phyloP scores from a whole-genome alignment of 2,329 filamentous ascomycete genomes.

The Waltergamsia citrina region DNA sequence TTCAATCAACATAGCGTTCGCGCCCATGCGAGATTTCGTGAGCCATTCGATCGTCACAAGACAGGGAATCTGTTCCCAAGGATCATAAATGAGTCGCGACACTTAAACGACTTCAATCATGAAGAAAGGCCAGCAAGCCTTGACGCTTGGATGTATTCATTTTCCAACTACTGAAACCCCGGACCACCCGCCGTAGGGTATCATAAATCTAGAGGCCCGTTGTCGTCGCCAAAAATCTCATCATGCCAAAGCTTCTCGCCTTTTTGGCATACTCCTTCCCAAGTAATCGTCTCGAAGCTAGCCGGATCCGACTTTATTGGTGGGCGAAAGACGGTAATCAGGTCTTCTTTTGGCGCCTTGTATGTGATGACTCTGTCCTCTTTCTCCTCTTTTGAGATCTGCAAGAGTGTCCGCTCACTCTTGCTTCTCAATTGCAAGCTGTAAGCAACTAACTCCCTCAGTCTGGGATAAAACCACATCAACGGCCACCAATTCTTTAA shows the following conservation, averaged over 20 bases:
- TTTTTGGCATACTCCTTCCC: constrained; percentile 23
- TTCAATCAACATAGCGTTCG: too few species aligned
- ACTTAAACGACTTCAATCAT: too few species aligned
- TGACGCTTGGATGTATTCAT: too few species aligned
- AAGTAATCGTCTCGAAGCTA: constrained; percentile 7
- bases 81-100: too few species aligned
- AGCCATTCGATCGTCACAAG: too few species aligned
- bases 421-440: constrained; percentile 11
- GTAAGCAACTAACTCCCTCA: constrained; percentile 17
- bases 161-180: too few species aligned
- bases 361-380: constrained; percentile 11
- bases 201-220: constrained; percentile 16
- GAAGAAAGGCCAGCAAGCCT: too few species aligned
- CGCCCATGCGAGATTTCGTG: too few species aligned
- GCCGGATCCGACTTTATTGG: neutral
- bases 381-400: neutral
- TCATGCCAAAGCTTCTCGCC: constrained; percentile 18
- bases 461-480: constrained; percentile 23
- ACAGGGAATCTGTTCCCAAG: too few species aligned
- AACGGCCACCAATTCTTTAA: constrained; percentile 23
- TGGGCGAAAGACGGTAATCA: constrained; percentile 6
- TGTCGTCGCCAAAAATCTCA: constrained; percentile 20
- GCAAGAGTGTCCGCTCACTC: constrained; percentile 10
- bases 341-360: constrained; percentile 10
- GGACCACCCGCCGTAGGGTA: too few species aligned